Evolutionary conservation across 805 yeast genomes (phyloP), one percentile per base, ranked within the genome.

Genomic region (Starmerella cellae): DNA sequence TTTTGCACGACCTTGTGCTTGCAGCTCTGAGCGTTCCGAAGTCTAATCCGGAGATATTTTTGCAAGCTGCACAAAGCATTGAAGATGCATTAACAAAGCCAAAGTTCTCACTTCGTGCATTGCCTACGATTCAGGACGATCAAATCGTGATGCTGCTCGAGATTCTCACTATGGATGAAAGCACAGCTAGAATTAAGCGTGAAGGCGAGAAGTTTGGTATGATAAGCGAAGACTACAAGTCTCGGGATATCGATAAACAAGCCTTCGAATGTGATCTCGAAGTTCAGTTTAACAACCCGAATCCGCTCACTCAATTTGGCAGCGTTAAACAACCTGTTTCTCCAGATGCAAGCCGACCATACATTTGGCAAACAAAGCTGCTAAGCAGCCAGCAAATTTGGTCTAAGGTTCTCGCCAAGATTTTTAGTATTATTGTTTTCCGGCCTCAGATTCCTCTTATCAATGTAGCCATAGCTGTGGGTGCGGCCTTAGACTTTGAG

Each of bases 111-210:
- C 5, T 36, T 3, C 37, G 11, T 10, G 9, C 2, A 4, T 21
- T 5, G 51, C 63, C 66, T n/a, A 63, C 70, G n/a, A 62, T 71
- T 18, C 70, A 72, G 6, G 78, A 77, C 55, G 71, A 79, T 5
- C 70, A 77, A 5, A 74, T 82, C 65, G 75, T 79, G 14, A 60
- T 75, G 2, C 55, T 84, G 14, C 55, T 83, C 35, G 77, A 78
- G 41, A 55, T 74, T 27, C 50, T 35, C 18, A 39, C 51, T 2
- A 43, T 42, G 17, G 21, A 32, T 16, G 40, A 35, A 1, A 19
- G 13, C 19, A 10, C 5, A 2, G 41, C 35, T 14, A 4, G 17
- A 6, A 32, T 47, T 2, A 30, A 14, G n/a, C 35, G 52, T 6
- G 2, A n/a, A 2, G 47, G 47, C n/a, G 52, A 48, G 35, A 44